These are phyloP conservation scores for Dissophora globulifera DNA, from an alignment of 192 early-diverging fungal species.

Conservation along the genomic window DNA sequence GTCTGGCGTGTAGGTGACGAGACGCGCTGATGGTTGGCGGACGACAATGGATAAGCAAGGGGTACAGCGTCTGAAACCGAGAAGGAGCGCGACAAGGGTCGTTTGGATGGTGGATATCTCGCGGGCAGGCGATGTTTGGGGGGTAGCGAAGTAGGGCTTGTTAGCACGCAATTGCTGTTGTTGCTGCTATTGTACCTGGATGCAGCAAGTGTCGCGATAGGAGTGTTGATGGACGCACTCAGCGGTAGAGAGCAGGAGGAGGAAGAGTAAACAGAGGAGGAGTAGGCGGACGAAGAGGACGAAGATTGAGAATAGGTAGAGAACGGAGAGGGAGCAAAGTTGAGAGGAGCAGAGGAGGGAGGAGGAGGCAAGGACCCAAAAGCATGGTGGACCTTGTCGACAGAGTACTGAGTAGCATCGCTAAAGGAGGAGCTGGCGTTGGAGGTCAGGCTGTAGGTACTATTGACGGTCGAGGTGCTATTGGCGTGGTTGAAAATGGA, in stretches of 20 bases:
- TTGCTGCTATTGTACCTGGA: neutral
- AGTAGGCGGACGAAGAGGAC: slow-evolving; percentile 33
- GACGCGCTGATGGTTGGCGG: no score
- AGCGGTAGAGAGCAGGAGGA: slow-evolving; percentile 37
- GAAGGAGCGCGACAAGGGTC: slow-evolving; percentile 6
- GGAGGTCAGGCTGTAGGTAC: slow-evolving; percentile 27
- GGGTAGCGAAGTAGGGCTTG: slow-evolving; percentile 7
- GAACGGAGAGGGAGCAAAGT: no score
- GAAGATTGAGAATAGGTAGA: slow-evolving; percentile 31
- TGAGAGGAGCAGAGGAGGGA: slow-evolving; percentile 23
- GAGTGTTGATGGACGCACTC: slow-evolving; percentile 21
- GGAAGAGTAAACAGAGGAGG: slow-evolving; percentile 21
- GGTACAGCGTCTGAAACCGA: neutral
- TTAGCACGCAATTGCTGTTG: no score
- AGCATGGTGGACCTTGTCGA: slow-evolving; percentile 32
- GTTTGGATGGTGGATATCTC: neutral
- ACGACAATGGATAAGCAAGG: slow-evolving; percentile 11
- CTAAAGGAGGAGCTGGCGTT: slow-evolving; percentile 23
- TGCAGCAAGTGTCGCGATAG: slow-evolving; percentile 18
- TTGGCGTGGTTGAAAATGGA: slow-evolving; percentile 20
- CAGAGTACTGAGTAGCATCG: slow-evolving; percentile 21
- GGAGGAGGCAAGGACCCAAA: slow-evolving; percentile 47
- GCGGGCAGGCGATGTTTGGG: neutral
- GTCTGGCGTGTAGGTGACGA: no score
- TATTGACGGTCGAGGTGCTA: slow-evolving; percentile 18